These are phyloP conservation scores for Botrytis aclada DNA, from an alignment of 2,329 filamentous ascomycete genomes.

Conservation along the genomic window DNA sequence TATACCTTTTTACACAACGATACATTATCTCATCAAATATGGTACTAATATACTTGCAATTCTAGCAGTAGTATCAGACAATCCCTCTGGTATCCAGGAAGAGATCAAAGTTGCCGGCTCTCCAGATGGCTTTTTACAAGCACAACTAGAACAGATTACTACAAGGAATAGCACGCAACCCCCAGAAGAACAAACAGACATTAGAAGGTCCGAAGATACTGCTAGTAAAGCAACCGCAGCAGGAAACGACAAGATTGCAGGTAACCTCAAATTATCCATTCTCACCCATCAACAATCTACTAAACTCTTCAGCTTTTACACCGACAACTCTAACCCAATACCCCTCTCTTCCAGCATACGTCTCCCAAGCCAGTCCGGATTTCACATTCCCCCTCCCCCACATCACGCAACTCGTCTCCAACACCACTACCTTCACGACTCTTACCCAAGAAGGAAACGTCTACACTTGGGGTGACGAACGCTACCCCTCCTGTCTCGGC, in stretches of 20 bases:
- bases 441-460: slow-evolving; percentile 40
- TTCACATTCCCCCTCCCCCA: slow-evolving; percentile 18
- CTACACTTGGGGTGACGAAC: slow-evolving; percentile 53
- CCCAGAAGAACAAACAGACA: neutral
- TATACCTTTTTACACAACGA: neutral
- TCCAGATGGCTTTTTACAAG: slow-evolving; percentile 28
- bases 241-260: slow-evolving; percentile 37
- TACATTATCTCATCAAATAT: neutral
- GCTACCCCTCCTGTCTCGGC: slow-evolving; percentile 56
- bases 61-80: neutral
- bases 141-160: slow-evolving; percentile 21
- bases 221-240: slow-evolving; percentile 36
- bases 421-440: slow-evolving; percentile 41
- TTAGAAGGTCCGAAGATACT: neutral
- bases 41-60: neutral
- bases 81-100: neutral
- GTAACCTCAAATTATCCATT: slow-evolving; percentile 4
- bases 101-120: slow-evolving; percentile 32
- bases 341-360: slow-evolving; percentile 23
- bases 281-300: neutral
- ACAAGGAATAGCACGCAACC: neutral
- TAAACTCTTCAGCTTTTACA: slow-evolving; percentile 4
- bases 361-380: slow-evolving; percentile 5
- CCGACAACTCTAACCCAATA: slow-evolving; percentile 23
- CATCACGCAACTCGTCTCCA: slow-evolving; percentile 35